A percentile compares a stretch with the other conserved stretches of the same genome.
Conservation (phyloP, 495 filamentous ascomycete genomes). For the Xylaria longipes region DNA sequence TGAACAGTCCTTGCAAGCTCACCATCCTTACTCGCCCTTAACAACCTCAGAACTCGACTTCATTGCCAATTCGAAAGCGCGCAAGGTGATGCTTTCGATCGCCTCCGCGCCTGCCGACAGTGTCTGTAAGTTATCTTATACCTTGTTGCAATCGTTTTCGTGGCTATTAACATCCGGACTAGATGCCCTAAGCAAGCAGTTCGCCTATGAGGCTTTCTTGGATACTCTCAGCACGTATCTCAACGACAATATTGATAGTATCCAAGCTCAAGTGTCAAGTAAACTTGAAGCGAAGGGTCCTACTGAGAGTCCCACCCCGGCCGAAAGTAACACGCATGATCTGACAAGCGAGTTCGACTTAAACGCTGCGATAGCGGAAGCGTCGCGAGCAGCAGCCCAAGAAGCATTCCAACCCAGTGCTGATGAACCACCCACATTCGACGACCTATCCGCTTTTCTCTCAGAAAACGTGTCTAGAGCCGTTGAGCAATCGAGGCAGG, state of each 20-base stretch:
- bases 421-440: constrained; percentile 30
- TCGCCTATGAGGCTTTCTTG: constrained; percentile 81
- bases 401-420: constrained; percentile 26
- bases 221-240: constrained; percentile 75
- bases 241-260: constrained; percentile 72
- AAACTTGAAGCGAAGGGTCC: constrained; percentile 48
- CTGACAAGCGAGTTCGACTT: constrained; percentile 36
- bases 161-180: constrained; percentile 33
- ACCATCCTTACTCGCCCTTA: constrained; percentile 70
- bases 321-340: constrained; percentile 24
- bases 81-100: constrained; percentile 70
- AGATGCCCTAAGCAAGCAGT: constrained; percentile 73
- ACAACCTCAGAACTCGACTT: constrained; percentile 78
- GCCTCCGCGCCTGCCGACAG: constrained; percentile 67
- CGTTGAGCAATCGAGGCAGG: constrained; percentile 40
- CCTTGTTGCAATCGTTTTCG: neutral
- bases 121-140: constrained; percentile 50
- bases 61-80: constrained; percentile 64
- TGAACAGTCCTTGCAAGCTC: constrained; percentile 65
- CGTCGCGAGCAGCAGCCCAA: constrained; percentile 41
- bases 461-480: constrained; percentile 42
- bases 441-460: constrained; percentile 41
- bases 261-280: constrained; percentile 58
- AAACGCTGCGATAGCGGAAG: constrained; percentile 42
- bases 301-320: constrained; percentile 38